phyloP scores from a whole-genome alignment of 2,329 filamentous ascomycete genomes.

The Claviceps cyperi region DNA sequence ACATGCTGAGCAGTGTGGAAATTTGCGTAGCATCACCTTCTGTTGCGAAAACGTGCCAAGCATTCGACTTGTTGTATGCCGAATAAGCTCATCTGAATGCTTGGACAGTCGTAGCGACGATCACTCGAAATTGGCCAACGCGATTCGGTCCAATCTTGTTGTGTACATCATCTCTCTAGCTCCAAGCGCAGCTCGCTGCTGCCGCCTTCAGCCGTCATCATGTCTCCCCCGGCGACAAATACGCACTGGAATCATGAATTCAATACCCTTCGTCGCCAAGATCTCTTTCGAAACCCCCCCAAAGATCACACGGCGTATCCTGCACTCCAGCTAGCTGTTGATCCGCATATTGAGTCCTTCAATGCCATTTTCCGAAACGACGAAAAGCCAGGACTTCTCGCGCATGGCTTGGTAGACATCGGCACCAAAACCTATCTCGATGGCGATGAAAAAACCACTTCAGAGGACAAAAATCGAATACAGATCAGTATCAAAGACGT shows the following conservation, averaged over 20 bases:
- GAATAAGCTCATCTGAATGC: neutral
- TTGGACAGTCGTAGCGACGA: neutral
- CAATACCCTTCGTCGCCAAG: constrained; percentile 71
- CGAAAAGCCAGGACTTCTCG: constrained; percentile 45
- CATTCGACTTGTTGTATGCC: constrained; percentile 1
- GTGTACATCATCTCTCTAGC: neutral
- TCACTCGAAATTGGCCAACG: neutral
- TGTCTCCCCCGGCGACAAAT: constrained; percentile 43
- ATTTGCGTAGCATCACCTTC: constrained; percentile 16
- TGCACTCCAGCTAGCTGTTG: constrained; percentile 67
- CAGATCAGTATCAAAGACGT: constrained; percentile 68
- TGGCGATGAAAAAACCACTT: constrained; percentile 50
- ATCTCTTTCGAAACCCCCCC: constrained; percentile 79
- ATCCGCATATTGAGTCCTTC: constrained; percentile 91
- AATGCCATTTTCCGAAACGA: constrained; percentile 70
- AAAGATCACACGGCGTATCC: constrained; percentile 81
- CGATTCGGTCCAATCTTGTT: neutral
- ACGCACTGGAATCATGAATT: constrained; percentile 76
- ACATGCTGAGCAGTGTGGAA: constrained; percentile 2
- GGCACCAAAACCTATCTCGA: constrained; percentile 80
- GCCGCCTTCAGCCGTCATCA: constrained; percentile 16
- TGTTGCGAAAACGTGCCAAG: constrained; percentile 5
- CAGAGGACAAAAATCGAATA: constrained; percentile 55
- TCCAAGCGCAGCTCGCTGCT: constrained; percentile 1
- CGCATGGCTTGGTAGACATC: constrained; percentile 73